Evolutionary conservation across 257 asterid genomes (phyloP).

Genomic region (Avicennia marina): DNA sequence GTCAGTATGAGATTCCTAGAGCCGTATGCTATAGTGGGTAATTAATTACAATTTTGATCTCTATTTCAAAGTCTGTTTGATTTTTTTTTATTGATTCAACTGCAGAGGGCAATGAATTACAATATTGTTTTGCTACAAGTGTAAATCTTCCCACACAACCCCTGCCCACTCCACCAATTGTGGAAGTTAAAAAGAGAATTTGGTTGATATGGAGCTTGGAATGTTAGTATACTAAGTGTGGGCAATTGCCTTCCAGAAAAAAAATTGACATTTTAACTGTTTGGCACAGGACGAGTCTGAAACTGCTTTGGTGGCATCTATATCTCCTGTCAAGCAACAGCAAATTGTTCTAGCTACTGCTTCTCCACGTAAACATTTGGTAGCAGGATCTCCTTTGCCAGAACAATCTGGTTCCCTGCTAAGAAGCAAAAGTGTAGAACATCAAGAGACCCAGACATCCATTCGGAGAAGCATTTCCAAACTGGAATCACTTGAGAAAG

Average conservation of each 20-base stretch:
- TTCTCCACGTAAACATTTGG: conserved; percentile 45
- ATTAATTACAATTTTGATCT: too few relatives aligned
- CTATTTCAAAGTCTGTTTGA: too few relatives aligned
- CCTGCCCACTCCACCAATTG: too few relatives aligned
- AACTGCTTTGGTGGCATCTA: conserved; percentile 29
- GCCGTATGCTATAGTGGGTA: too few relatives aligned
- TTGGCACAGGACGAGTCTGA: conserved; percentile 17
- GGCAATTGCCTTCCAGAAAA: too few relatives aligned
- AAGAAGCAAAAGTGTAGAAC: conserved; percentile 28
- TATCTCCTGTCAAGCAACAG: conserved; percentile 39
- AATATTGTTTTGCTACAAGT: too few relatives aligned
- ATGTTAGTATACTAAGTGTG: too few relatives aligned
- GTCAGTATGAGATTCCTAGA: background rate
- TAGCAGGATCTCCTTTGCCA: conserved; percentile 37
- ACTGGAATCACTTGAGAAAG: conserved; percentile 57
- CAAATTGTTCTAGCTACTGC: conserved; percentile 21
- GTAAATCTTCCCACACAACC: too few relatives aligned
- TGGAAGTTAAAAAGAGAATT: too few relatives aligned
- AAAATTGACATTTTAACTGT: background rate
- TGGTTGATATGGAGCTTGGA: too few relatives aligned
- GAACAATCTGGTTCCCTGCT: conserved; percentile 35
- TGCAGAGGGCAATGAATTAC: too few relatives aligned
- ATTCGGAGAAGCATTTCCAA: conserved; percentile 78
- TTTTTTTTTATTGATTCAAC: too few relatives aligned
- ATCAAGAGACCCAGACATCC: conserved; percentile 40